Evolutionary conservation across 2,329 filamentous ascomycete genomes (phyloP).

Genomic region (Aspergillaceae sp.): DNA sequence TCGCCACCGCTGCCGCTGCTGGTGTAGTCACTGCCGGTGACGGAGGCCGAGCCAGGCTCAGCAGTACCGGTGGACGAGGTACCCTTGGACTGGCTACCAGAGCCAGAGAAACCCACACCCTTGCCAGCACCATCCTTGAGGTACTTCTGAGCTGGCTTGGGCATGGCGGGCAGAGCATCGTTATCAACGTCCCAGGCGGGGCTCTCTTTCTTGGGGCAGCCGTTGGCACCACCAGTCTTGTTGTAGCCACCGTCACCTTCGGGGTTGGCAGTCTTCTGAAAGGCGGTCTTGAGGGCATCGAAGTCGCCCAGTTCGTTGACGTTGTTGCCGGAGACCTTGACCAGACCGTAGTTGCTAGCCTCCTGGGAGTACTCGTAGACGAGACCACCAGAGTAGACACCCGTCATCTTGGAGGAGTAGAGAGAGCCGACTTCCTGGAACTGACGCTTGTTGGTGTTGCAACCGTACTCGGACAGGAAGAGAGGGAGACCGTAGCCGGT

Average conservation of each 20-base stretch:
- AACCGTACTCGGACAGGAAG: conserved; percentile 94
- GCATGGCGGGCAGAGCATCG: conserved; percentile 49
- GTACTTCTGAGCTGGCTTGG: conserved; percentile 46
- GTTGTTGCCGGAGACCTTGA: conserved; percentile 50
- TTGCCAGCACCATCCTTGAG: conserved; percentile 51
- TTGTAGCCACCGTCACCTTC: conserved; percentile 53
- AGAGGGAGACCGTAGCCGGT: conserved; percentile 78
- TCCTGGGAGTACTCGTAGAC: conserved; percentile 95
- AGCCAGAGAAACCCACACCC: conserved; percentile 47
- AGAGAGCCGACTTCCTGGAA: conserved; percentile 73
- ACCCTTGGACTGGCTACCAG: conserved; percentile 50
- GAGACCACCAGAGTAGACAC: conserved; percentile 88
- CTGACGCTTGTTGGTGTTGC: conserved; percentile 69
- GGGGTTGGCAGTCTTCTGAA: conserved; percentile 44
- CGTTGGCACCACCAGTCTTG: conserved; percentile 42
- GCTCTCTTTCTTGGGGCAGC: conserved; percentile 45
- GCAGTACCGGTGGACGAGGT: conserved; percentile 42
- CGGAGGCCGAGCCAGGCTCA: conserved; percentile 41
- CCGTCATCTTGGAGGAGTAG: conserved; percentile 74
- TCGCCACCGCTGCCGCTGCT: conserved; percentile 1
- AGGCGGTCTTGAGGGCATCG: conserved; percentile 44
- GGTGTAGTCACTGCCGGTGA: conserved; percentile 6
- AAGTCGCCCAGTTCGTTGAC: conserved; percentile 58
- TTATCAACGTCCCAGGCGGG: conserved; percentile 50
- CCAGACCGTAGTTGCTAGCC: conserved; percentile 70